phyloP scores from a whole-genome alignment of 768 basidiomycete genomes.

The Kwoniella shandongensis region DNA sequence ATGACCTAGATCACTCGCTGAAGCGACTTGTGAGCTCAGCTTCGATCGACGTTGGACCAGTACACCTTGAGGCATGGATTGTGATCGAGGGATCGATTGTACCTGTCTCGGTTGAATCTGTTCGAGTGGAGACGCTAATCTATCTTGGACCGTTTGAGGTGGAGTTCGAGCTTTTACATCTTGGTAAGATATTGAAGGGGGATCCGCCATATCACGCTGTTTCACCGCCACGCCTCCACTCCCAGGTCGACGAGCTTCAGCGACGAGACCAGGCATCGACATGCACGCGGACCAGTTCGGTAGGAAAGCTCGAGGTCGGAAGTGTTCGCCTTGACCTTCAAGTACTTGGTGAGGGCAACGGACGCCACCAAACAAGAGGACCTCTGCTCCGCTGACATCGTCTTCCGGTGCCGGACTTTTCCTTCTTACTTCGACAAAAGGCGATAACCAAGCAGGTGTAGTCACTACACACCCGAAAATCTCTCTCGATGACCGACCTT shows the following conservation, averaged over 20 bases:
- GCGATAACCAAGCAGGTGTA: constrained; percentile 14
- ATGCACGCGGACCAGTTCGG: constrained; percentile 25
- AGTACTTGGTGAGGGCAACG: constrained; percentile 18
- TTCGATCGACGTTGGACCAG: neutral
- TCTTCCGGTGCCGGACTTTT: neutral
- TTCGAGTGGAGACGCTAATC: constrained; percentile 2
- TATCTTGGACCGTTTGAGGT: constrained; percentile 3
- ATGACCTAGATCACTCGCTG: neutral
- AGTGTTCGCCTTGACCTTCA: neutral
- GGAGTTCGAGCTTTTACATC: constrained; percentile 8
- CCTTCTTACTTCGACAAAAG: constrained; percentile 1
- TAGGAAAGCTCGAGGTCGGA: constrained; percentile 23
- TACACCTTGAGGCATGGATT: constrained; percentile 12
- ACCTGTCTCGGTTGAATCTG: neutral
- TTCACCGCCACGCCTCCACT: neutral
- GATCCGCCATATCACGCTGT: no score
- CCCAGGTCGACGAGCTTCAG: constrained; percentile 8
- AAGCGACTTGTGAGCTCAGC: neutral
- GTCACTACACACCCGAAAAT: constrained; percentile 19
- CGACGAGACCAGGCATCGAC: constrained; percentile 23
- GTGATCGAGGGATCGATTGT: constrained; percentile 6
- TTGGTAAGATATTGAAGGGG: constrained; percentile 2
- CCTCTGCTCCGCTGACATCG: constrained; percentile 19
- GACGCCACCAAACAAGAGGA: constrained; percentile 31
- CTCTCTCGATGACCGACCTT: constrained; percentile 9